Evolutionary conservation across 441 rosid genomes (phyloP).

Genomic region (Caryocar brasiliense): DNA sequence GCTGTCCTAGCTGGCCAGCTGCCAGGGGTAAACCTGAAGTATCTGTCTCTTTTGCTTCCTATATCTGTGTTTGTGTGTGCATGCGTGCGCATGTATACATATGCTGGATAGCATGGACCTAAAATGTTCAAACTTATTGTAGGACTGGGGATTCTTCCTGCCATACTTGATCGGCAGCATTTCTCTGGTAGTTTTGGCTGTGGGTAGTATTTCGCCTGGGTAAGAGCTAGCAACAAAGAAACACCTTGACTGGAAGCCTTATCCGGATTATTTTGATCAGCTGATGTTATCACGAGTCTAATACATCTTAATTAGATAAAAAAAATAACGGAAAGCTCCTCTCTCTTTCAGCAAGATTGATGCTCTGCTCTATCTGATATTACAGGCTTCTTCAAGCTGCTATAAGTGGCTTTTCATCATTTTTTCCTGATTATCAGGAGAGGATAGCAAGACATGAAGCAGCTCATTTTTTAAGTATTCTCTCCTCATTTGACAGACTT

Average conservation of each 20-base stretch:
- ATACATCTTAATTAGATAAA: no score
- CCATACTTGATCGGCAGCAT: constrained; percentile 83
- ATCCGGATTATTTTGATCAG: no score
- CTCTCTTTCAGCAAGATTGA: no score
- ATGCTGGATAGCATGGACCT: no score
- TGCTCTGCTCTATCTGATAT: no score
- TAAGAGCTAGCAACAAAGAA: constrained; percentile 15
- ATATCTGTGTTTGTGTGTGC: no score
- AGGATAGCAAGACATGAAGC: constrained; percentile 81
- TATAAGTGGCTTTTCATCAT: constrained; percentile 56
- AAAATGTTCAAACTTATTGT: no score
- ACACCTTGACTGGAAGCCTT: neutral
- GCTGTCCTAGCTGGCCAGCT: constrained; percentile 79
- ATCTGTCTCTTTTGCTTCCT: no score
- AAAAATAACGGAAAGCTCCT: no score
- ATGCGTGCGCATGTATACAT: no score
- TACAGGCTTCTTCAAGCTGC: constrained; percentile 86
- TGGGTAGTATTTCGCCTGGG: constrained; percentile 82
- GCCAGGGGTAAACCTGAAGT: constrained; percentile 58
- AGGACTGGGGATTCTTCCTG: constrained; percentile 92
- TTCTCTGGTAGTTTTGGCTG: constrained; percentile 61
- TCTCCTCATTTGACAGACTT: neutral
- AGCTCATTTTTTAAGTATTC: constrained; percentile 77
- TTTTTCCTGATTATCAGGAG: constrained; percentile 87
- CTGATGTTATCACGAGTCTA: no score